These are phyloP conservation scores for Leishmania tarentolae DNA, from an alignment of 208 protist genomes.

Conservation along the genomic window DNA sequence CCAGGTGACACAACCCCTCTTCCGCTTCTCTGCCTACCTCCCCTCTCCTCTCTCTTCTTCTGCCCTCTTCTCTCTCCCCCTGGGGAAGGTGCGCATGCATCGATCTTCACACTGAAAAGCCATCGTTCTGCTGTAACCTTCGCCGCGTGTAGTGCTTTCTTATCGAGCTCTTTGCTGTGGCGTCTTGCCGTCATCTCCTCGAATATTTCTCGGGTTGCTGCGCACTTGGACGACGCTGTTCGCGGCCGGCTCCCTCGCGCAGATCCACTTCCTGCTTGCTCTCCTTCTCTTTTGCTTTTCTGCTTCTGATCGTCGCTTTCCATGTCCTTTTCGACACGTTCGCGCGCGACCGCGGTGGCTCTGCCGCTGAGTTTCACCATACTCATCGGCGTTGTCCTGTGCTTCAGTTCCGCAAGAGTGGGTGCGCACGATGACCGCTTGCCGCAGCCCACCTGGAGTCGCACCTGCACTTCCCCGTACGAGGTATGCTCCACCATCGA, in stretches of 20 bases:
- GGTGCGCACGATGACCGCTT: slow-evolving; percentile 17
- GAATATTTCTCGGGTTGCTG: neutral
- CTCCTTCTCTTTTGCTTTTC: neutral
- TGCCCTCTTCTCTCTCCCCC: neutral
- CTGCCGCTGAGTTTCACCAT: neutral
- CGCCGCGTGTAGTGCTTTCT: neutral
- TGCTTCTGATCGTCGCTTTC: neutral
- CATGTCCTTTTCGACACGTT: neutral
- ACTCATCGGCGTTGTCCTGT: neutral
- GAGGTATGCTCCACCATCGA: slow-evolving; percentile 40
- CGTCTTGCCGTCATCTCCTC: neutral
- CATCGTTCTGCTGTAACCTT: neutral
- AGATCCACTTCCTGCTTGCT: neutral
- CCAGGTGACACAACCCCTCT: neutral
- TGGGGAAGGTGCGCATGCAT: neutral
- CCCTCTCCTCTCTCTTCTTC: neutral
- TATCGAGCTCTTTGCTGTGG: neutral
- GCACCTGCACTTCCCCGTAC: slow-evolving; percentile 31
- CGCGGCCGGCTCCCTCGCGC: neutral
- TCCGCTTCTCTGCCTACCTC: neutral
- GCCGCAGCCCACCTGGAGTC: slow-evolving; percentile 36
- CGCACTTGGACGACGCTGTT: neutral
- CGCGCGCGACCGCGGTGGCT: neutral
- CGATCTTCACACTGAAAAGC: no score
- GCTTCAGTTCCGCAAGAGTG: neutral